Evolutionary conservation across 2,329 filamentous ascomycete genomes (phyloP), one percentile per base, ranked within the genome.

Genomic region (Verticillium zaregamsianum): DNA sequence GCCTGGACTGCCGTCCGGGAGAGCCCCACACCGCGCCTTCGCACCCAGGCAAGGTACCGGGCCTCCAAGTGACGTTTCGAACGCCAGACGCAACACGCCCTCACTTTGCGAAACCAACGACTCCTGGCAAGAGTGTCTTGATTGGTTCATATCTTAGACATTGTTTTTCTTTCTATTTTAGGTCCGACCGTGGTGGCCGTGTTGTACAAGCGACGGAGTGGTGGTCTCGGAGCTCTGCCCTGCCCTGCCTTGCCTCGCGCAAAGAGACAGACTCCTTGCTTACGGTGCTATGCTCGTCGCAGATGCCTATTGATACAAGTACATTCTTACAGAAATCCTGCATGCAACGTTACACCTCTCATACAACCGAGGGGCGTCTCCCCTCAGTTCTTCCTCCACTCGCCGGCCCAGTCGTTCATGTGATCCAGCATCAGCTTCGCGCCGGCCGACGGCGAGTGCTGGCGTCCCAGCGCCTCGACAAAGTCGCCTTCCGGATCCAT

Each of bases 401-500:
- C 58, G 15, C 72, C 71, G 64, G 71, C 75, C 78, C 82, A 86
- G 61, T 86, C 84, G 70, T 89, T 89, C 73, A 98, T 90, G 76
- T 99, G 95, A 65, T 90, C 89, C 63, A 90, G 76, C 61, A 99
- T 97, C 62, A 97, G 80, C 77, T 88, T 88, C 7, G 93, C 91
- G 1, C 89, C 95, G 70, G 92, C 86, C 65, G 95, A 89, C 1
- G 94, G 92, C 52, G 92, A 96, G 77, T 98, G 93, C 78, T 99
- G 95, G 65, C 95, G 84, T 20, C 95, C 95, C 71, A 99, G 88
- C 14, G 93, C 96, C 80, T 99, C 96, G 32, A 99, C 94, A 76
- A 99, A 99, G 75, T 99, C 93, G 23, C 94, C 94, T 69, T 98
- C 93, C 0, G 95, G 95, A 74, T 98, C 95, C 95, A 99, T 99